Conservation (phyloP, 2,329 filamentous ascomycete species). For the Colletotrichum scovillei region DNA sequence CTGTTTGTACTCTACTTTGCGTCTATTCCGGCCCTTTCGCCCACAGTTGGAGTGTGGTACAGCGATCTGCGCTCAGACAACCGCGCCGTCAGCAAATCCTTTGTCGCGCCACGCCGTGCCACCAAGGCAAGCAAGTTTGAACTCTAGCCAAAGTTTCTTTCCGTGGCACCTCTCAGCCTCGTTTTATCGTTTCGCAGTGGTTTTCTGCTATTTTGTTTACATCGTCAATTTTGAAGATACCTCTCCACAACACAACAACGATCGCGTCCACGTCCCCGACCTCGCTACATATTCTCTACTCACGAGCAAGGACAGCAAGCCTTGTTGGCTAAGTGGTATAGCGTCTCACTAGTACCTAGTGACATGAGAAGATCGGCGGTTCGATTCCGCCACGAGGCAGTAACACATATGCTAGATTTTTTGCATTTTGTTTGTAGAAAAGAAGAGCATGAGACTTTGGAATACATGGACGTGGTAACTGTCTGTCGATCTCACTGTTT, state of each 20-base stretch:
- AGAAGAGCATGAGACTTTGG: too few relatives aligned
- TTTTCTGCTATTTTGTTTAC: too few relatives aligned
- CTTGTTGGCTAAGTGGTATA: conserved; percentile 39
- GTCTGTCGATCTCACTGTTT: too few relatives aligned
- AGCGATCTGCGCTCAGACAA: not conserved
- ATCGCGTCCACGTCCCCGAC: not conserved
- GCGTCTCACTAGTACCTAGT: conserved; percentile 37
- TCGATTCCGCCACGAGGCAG: conserved; percentile 37
- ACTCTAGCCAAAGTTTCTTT: not conserved
- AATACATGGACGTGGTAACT: too few relatives aligned
- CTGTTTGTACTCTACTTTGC: too few relatives aligned
- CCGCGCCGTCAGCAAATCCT: not conserved
- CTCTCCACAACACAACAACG: not conserved
- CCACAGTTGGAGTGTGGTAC: not conserved
- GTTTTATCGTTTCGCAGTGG: not conserved
- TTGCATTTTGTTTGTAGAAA: not conserved
- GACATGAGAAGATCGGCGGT: conserved; percentile 37
- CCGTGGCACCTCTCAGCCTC: not conserved
- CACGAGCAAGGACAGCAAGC: too few relatives aligned
- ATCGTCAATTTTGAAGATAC: not conserved
- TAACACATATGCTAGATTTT: too few relatives aligned
- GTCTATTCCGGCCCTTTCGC: not conserved
- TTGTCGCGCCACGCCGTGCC: not conserved
- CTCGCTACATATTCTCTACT: not conserved
- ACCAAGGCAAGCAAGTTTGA: not conserved